Conservation (phyloP, 257 asterid genomes). For the Solanum chmielewskii region DNA sequence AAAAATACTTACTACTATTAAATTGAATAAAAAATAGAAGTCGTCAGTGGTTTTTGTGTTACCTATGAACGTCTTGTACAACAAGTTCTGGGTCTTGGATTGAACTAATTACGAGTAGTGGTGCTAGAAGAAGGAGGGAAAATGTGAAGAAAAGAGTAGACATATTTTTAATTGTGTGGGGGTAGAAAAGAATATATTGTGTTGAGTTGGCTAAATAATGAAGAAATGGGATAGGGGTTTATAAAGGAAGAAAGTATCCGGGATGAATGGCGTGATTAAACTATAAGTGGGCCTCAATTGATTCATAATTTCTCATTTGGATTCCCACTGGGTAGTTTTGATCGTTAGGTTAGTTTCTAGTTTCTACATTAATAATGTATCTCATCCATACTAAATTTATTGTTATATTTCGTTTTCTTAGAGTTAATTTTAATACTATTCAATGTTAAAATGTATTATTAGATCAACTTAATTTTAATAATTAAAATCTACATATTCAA, state of each 20-base stretch:
- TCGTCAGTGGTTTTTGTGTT: neutral
- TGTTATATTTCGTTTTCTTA: too few species aligned
- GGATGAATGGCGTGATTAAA: conserved; percentile 64
- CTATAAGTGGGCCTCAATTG: conserved; percentile 21
- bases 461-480: neutral
- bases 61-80: conserved; percentile 60
- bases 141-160: neutral
- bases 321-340: conserved; percentile 24
- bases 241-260: conserved; percentile 30
- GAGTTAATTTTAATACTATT: too few species aligned
- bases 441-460: too few species aligned
- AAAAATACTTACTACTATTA: neutral
- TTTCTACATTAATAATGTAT: neutral
- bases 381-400: neutral
- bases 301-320: neutral
- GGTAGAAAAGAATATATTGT: neutral
- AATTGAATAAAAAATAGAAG: neutral
- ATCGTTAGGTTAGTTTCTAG: neutral
- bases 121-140: neutral
- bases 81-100: conserved; percentile 38
- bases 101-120: neutral
- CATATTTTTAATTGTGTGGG: neutral
- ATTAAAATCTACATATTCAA: neutral
- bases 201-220: neutral
- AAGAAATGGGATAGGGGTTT: conserved; percentile 1